Percentiles rank a stretch among this genome's conserved stretches.
These are phyloP conservation scores for Trichoderma sp. DNA, from an alignment of 2,329 filamentous ascomycete species.

Conservation along the genomic window DNA sequence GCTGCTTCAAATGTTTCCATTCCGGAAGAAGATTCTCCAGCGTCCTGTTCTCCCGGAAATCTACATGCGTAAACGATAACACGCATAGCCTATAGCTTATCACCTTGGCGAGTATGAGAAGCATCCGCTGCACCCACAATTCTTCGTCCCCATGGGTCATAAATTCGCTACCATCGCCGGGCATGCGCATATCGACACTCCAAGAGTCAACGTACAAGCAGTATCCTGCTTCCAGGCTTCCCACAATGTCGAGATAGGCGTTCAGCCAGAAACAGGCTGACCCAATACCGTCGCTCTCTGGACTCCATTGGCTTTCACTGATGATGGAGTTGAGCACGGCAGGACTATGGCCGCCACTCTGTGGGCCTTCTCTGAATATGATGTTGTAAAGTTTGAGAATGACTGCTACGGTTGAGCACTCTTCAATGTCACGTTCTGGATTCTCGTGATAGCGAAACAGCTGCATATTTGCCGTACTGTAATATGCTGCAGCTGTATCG, in stretches of 20 bases:
- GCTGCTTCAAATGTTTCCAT: slow-evolving; percentile 76
- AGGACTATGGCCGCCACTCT: slow-evolving; percentile 85
- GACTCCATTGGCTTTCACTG: slow-evolving; percentile 87
- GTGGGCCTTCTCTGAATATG: slow-evolving; percentile 81
- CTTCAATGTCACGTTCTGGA: slow-evolving; percentile 75
- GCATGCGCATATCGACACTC: slow-evolving; percentile 74
- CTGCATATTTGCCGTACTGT: slow-evolving; percentile 79
- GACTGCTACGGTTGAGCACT: slow-evolving; percentile 84
- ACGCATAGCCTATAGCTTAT: slow-evolving; percentile 77
- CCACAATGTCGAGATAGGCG: slow-evolving; percentile 84
- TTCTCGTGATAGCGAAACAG: slow-evolving; percentile 77
- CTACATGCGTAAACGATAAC: slow-evolving; percentile 58
- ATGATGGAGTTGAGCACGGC: slow-evolving; percentile 64
- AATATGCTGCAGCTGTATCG: slow-evolving; percentile 77
- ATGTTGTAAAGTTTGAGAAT: slow-evolving; percentile 91
- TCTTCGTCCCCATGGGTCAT: slow-evolving; percentile 64
- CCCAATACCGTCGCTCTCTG: slow-evolving; percentile 73
- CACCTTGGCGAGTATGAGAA: slow-evolving; percentile 85
- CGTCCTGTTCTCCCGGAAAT: slow-evolving; percentile 61
- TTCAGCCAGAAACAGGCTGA: slow-evolving; percentile 94
- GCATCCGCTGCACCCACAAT: slow-evolving; percentile 81
- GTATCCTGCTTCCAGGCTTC: slow-evolving; percentile 85
- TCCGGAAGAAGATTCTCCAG: slow-evolving; percentile 66
- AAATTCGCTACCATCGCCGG: slow-evolving; percentile 45
- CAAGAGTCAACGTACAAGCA: slow-evolving; percentile 86